These are phyloP conservation scores for Umbelopsis sp. DNA, from an alignment of 192 early-diverging fungal genomes.

Conservation along the genomic window DNA sequence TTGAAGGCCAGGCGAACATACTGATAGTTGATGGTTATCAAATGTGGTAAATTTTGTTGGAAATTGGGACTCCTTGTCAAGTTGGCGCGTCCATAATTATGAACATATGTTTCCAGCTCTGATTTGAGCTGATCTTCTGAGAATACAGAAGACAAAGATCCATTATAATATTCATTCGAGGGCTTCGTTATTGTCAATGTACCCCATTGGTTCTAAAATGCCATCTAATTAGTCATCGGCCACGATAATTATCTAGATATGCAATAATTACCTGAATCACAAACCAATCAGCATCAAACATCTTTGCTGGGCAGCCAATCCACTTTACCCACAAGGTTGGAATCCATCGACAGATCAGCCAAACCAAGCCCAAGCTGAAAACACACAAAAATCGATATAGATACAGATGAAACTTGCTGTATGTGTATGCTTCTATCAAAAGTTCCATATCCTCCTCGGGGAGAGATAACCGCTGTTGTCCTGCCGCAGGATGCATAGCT, in stretches of 20 bases:
- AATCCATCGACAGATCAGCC: constrained; percentile 85
- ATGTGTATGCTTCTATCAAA: constrained; percentile 65
- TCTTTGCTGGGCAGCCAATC: constrained; percentile 63
- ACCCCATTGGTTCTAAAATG: constrained; percentile 68
- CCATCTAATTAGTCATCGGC: background rate
- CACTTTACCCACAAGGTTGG: constrained; percentile 73
- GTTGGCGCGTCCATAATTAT: constrained; percentile 7
- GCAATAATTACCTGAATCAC: constrained; percentile 52
- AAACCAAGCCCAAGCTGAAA: constrained; percentile 70
- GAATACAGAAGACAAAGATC: constrained; percentile 72
- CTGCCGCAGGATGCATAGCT: background rate
- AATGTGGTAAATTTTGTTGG: constrained; percentile 40
- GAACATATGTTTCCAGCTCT: constrained; percentile 27
- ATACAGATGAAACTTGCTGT: constrained; percentile 47
- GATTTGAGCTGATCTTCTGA: constrained; percentile 49
- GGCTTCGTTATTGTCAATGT: constrained; percentile 53
- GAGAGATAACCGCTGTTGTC: constrained; percentile 47
- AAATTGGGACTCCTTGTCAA: constrained; percentile 20
- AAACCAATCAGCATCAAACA: constrained; percentile 77
- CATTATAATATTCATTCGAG: constrained; percentile 63
- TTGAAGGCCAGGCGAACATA: constrained; percentile 59
- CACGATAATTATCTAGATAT: background rate
- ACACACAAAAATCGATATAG: constrained; percentile 69
- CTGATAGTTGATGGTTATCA: constrained; percentile 56
- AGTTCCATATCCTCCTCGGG: constrained; percentile 76